Percentiles rank a stretch among this genome's conserved stretches.
phyloP scores from a whole-genome alignment of 1,284 basidiomycete genomes.

The Coriolopsis trogii region DNA sequence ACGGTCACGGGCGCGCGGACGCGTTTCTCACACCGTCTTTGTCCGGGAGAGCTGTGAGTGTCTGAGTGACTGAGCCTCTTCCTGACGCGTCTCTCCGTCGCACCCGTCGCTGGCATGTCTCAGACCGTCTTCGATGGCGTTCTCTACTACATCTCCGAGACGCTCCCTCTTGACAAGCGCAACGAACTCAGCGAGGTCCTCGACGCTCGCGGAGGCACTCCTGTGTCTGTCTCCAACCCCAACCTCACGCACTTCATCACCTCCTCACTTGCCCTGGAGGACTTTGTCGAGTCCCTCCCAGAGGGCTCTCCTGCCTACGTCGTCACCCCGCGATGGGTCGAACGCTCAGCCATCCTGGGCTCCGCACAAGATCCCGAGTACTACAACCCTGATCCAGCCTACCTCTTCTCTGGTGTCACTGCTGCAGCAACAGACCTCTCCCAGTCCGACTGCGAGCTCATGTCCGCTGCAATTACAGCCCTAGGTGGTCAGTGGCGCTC shows the following conservation, averaged over 20 bases:
- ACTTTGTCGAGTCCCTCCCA: constrained; percentile 29
- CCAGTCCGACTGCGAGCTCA: constrained; percentile 67
- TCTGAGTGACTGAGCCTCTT: neutral
- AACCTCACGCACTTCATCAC: constrained; percentile 34
- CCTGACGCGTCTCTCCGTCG: neutral
- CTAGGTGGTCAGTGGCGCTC: constrained; percentile 84
- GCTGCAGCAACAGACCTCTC: constrained; percentile 71
- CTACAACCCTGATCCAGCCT: constrained; percentile 76
- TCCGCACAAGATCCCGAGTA: constrained; percentile 56
- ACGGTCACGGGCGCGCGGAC: neutral
- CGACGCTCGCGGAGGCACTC: constrained; percentile 24
- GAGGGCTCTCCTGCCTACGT: constrained; percentile 21
- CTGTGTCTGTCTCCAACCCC: constrained; percentile 21
- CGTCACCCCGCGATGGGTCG: constrained; percentile 58
- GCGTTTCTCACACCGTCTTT: neutral
- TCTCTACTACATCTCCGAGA: constrained; percentile 29
- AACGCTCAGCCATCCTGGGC: constrained; percentile 60
- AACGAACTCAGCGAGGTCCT: constrained; percentile 27
- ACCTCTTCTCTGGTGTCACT: constrained; percentile 83
- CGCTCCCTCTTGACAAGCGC: constrained; percentile 21
- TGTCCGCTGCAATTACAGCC: constrained; percentile 70
- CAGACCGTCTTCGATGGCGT: constrained; percentile 24
- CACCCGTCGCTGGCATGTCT: constrained; percentile 6
- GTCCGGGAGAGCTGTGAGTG: neutral
- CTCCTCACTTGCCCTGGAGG: constrained; percentile 23